phyloP scores from a whole-genome alignment of 768 basidiomycete species.

The Podaxis rugospora region DNA sequence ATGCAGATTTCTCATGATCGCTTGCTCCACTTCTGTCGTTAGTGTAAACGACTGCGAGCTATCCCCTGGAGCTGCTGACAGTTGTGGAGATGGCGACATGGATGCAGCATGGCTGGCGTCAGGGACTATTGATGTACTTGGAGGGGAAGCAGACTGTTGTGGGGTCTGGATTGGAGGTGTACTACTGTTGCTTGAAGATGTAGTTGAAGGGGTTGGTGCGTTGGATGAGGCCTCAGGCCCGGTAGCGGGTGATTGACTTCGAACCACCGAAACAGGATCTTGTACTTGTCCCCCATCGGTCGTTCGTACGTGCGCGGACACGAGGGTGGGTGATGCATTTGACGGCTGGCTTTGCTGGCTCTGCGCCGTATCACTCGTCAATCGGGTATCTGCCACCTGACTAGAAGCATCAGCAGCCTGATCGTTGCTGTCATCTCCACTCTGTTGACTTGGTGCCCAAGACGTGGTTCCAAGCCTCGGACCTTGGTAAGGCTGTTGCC shows the following conservation, averaged over 20 bases:
- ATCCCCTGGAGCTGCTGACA: constrained; percentile 1
- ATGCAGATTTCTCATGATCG: constrained; percentile 19
- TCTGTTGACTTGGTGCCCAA: background rate
- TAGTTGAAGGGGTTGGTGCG: background rate
- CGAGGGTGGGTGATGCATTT: background rate
- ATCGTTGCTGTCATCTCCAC: background rate
- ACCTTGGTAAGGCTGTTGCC: constrained; percentile 20
- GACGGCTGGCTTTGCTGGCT: background rate
- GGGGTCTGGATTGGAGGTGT: background rate
- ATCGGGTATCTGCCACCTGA: background rate
- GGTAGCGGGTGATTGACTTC: background rate
- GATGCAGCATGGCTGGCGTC: background rate
- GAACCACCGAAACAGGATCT: background rate
- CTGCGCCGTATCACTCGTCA: background rate
- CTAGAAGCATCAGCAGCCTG: background rate
- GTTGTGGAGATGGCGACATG: background rate
- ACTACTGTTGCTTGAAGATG: background rate
- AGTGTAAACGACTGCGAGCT: constrained; percentile 10
- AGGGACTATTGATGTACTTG: background rate
- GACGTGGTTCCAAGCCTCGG: constrained; percentile 6
- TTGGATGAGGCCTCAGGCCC: background rate
- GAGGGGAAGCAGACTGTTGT: constrained; percentile 5
- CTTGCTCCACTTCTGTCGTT: constrained; percentile 14
- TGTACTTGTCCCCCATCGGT: background rate
- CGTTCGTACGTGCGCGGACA: background rate